These are phyloP conservation scores for Chaetomium globosum DNA, from an alignment of 2,329 filamentous ascomycete genomes.

Conservation along the genomic window DNA sequence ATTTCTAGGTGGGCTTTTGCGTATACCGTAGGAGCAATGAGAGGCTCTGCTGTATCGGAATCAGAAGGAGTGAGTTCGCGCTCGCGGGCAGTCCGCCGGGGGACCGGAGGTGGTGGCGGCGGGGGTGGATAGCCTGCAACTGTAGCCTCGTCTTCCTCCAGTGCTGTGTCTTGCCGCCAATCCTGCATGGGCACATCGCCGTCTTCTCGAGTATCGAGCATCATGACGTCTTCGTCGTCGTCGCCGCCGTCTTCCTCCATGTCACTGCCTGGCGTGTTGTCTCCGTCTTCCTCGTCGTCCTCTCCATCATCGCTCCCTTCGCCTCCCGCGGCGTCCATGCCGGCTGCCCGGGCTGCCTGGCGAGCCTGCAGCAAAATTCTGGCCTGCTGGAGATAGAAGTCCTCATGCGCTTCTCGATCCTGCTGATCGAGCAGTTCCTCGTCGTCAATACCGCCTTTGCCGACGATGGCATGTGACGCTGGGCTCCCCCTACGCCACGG, in stretches of 20 bases:
- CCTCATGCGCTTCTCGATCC: conserved; percentile 38
- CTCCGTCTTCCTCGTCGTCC: conserved; percentile 49
- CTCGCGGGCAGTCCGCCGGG: conserved; percentile 53
- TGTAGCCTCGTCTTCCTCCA: conserved; percentile 77
- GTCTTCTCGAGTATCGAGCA: conserved; percentile 56
- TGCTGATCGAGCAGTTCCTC: conserved; percentile 66
- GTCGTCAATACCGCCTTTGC: conserved; percentile 78
- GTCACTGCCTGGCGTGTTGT: conserved; percentile 39
- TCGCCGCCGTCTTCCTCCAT: conserved; percentile 46
- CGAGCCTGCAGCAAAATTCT: conserved; percentile 39
- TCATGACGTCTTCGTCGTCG: conserved; percentile 61
- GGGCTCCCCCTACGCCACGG: conserved; percentile 85
- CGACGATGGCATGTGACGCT: conserved; percentile 76
- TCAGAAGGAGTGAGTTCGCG: conserved; percentile 70
- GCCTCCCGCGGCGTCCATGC: conserved; percentile 63
- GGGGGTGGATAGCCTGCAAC: conserved; percentile 73
- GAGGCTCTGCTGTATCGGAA: conserved; percentile 69
- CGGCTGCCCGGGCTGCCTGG: conserved; percentile 42
- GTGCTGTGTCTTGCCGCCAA: conserved; percentile 63
- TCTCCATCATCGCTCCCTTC: conserved; percentile 65
- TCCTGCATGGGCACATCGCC: conserved; percentile 51
- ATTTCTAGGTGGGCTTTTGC: conserved; percentile 70
- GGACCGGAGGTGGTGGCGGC: conserved; percentile 50
- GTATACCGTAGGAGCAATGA: conserved; percentile 64
- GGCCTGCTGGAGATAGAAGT: conserved; percentile 44